Evolutionary conservation across 2,329 filamentous ascomycete genomes (phyloP).

Genomic region (Pseudogymnoascus pannorum): DNA sequence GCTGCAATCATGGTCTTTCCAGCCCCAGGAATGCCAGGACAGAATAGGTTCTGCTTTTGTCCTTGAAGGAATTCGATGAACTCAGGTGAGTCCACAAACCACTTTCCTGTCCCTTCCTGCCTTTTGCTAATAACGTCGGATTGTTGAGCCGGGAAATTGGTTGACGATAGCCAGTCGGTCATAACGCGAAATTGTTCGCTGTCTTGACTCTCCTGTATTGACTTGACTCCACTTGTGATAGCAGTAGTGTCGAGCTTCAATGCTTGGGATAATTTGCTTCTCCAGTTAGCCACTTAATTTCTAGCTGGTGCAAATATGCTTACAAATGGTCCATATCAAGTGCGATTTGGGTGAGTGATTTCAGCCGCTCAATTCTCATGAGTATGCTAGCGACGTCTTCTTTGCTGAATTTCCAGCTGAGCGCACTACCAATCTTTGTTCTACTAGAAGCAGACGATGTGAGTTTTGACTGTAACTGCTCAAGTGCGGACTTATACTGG

Average conservation of each 20-base stretch:
- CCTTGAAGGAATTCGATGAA: constrained; percentile 10
- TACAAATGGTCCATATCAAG: not conserved
- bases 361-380: not conserved
- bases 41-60: constrained; percentile 10
- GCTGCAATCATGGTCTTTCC: not conserved
- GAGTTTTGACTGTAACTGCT: not conserved
- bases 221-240: not conserved
- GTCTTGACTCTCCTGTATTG: not conserved
- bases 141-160: constrained; percentile 34
- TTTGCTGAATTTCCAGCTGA: not conserved
- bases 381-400: not conserved
- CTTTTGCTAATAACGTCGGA: constrained; percentile 30
- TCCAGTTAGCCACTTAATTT: not conserved
- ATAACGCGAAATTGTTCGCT: not conserved
- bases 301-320: not conserved
- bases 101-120: constrained; percentile 25
- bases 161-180: constrained; percentile 32
- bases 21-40: constrained; percentile 11
- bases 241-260: not conserved
- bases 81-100: constrained; percentile 13
- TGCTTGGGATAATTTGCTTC: not conserved
- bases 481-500: not conserved
- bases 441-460: not conserved
- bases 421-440: not conserved
- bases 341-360: not conserved